Evolutionary conservation across 1,139 yeast species (phyloP).

Genomic region (Sugiyamaella paludigena): DNA sequence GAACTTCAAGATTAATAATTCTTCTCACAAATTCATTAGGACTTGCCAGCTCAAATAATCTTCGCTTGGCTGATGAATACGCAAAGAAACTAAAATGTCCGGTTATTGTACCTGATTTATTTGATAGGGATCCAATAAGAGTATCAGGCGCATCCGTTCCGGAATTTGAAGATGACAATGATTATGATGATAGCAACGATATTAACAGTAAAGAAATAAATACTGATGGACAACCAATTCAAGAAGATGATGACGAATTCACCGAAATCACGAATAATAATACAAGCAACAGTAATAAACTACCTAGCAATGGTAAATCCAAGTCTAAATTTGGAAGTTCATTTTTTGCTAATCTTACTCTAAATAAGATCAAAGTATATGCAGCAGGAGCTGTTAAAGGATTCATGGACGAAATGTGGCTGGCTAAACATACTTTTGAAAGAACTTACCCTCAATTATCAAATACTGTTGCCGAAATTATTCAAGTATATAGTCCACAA

Average conservation of each 20-base stretch:
- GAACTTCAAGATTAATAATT: slow-evolving; percentile 26
- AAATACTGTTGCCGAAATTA: slow-evolving; percentile 36
- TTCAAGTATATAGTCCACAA: slow-evolving; percentile 37
- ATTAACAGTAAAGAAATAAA: not conserved
- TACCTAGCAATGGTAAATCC: slow-evolving; percentile 5
- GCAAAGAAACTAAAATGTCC: slow-evolving; percentile 31
- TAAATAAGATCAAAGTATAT: slow-evolving; percentile 34
- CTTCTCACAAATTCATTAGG: slow-evolving; percentile 38
- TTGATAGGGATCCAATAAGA: slow-evolving; percentile 36
- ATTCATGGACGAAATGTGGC: slow-evolving; percentile 42
- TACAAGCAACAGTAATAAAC: too few species aligned
- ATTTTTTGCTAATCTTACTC: slow-evolving; percentile 24
- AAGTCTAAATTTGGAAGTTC: not conserved
- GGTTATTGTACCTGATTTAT: slow-evolving; percentile 37
- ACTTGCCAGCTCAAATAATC: slow-evolving; percentile 32
- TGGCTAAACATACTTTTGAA: slow-evolving; percentile 40
- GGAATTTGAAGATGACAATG: slow-evolving; percentile 19
- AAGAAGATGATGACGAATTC: not conserved
- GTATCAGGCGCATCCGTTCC: slow-evolving; percentile 30
- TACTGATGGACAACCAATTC: not conserved
- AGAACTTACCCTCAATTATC: slow-evolving; percentile 35
- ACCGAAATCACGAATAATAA: too few species aligned
- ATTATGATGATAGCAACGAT: not conserved
- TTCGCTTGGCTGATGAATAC: slow-evolving; percentile 34
- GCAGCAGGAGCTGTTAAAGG: slow-evolving; percentile 38